phyloP scores from a whole-genome alignment of 345 rosid genomes.

The Linum tenue region DNA sequence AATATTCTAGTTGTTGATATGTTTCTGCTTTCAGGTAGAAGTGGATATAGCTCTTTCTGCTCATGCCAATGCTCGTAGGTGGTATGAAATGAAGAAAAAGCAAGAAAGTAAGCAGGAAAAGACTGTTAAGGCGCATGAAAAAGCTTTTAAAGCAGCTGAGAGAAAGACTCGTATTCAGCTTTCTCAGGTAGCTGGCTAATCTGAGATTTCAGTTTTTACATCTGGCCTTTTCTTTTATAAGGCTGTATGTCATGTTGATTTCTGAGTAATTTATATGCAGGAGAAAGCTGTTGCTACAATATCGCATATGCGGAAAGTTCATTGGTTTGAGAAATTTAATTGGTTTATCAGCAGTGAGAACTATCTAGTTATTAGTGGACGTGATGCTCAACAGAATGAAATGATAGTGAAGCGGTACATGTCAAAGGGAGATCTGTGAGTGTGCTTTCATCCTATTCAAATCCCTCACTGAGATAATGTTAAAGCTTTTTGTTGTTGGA shows the following conservation, averaged over 20 bases:
- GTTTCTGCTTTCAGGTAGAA: conserved; percentile 51
- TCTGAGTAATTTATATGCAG: conserved; percentile 25
- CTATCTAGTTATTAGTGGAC: conserved; percentile 86
- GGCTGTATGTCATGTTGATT: not conserved
- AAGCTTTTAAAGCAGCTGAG: conserved; percentile 97
- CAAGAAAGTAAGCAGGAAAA: conserved; percentile 94
- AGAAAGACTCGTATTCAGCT: conserved; percentile 88
- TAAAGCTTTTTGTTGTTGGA: not conserved
- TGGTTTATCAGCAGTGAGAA: conserved; percentile 99
- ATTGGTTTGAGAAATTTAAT: conserved; percentile 98
- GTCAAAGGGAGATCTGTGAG: conserved; percentile 97
- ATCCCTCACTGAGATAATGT: not conserved
- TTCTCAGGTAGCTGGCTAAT: conserved; percentile 51
- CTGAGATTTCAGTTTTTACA: too few species aligned
- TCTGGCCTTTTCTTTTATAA: not conserved
- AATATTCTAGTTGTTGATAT: not conserved
- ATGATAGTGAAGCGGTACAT: conserved; percentile 96
- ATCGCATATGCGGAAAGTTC: conserved; percentile 91
- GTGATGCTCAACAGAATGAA: conserved; percentile 97
- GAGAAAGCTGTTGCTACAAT: conserved; percentile 83
- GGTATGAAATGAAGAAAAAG: conserved; percentile 92
- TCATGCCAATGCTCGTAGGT: conserved; percentile 86
- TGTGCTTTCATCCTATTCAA: conserved; percentile 9
- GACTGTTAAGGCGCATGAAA: conserved; percentile 85
- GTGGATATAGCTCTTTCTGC: conserved; percentile 95